These are phyloP conservation scores for Tolypocladium cylindrosporum DNA, from an alignment of 2,329 filamentous ascomycete species.

Conservation along the genomic window DNA sequence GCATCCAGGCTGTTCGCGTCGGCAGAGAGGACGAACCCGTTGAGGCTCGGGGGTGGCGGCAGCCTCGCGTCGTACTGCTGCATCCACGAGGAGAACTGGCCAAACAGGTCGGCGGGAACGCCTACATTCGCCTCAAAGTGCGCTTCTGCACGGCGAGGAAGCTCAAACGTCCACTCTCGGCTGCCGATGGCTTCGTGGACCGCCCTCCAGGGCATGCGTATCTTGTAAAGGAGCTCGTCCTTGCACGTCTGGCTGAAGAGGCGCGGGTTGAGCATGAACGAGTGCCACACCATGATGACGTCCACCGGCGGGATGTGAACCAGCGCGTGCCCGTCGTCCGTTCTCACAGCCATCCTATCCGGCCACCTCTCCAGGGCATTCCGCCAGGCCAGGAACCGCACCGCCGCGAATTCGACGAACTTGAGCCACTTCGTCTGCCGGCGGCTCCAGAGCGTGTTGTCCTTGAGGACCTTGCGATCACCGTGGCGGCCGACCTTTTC, in stretches of 20 bases:
- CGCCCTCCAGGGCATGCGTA: conserved; percentile 10
- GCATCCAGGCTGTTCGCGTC: not conserved
- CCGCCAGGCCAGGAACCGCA: conserved; percentile 16
- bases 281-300: conserved; percentile 27
- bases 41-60: not conserved
- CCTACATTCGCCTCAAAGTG: not conserved
- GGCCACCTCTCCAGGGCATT: not conserved
- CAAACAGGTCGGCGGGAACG: conserved; percentile 2
- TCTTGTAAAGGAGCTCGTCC: conserved; percentile 5
- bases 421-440: conserved; percentile 14
- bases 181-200: conserved; percentile 9
- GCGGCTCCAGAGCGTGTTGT: conserved; percentile 7
- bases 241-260: conserved; percentile 8
- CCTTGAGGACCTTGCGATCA: conserved; percentile 12
- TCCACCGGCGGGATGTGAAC: conserved; percentile 16
- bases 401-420: conserved; percentile 15
- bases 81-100: conserved; percentile 4
- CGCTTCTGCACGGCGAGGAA: not conserved
- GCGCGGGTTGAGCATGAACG: conserved; percentile 21
- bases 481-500: conserved; percentile 7
- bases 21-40: not conserved
- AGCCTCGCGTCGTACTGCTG: too few relatives aligned
- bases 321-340: not conserved
- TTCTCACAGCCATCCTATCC: not conserved
- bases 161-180: conserved; percentile 6